Evolutionary conservation across 768 basidiomycete species (phyloP).

Genomic region (Daedalea quercina): DNA sequence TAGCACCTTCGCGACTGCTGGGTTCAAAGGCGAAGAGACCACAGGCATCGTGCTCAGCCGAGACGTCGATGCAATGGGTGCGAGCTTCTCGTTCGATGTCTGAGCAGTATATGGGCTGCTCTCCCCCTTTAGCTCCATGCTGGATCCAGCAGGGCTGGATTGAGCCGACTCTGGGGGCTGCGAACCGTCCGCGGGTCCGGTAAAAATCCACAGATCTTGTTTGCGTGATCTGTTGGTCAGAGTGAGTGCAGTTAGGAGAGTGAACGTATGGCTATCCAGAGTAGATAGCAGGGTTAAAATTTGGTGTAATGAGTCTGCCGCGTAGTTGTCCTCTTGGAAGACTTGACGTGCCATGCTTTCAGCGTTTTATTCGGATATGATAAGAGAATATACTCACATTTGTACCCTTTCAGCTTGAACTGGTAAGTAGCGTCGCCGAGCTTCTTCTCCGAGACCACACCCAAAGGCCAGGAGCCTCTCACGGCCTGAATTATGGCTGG

Average conservation of each 20-base stretch:
- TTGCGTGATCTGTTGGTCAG: constrained; percentile 63
- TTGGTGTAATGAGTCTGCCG: constrained; percentile 64
- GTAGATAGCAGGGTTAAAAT: constrained; percentile 62
- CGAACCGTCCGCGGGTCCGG: constrained; percentile 34
- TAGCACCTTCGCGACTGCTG: constrained; percentile 23
- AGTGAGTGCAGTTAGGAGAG: constrained; percentile 64
- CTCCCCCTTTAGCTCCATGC: constrained; percentile 25
- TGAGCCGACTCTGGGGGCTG: constrained; percentile 27
- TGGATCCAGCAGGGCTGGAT: constrained; percentile 28
- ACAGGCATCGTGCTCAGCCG: constrained; percentile 3
- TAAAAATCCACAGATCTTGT: constrained; percentile 77
- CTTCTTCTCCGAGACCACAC: constrained; percentile 73
- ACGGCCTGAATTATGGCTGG: constrained; percentile 80
- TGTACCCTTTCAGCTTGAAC: constrained; percentile 78
- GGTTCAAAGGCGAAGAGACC: constrained; percentile 15
- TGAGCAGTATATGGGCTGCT: not conserved
- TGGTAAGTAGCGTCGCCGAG: constrained; percentile 66
- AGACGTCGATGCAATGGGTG: not conserved
- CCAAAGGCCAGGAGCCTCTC: constrained; percentile 71
- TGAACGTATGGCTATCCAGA: constrained; percentile 62
- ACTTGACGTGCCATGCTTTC: constrained; percentile 32
- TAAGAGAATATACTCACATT: constrained; percentile 42
- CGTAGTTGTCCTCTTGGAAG: constrained; percentile 75
- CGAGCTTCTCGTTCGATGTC: constrained; percentile 5
- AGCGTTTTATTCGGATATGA: constrained; percentile 13